Conservation (phyloP, 2,329 filamentous ascomycete species). For the Lachnellula subtilissima region DNA sequence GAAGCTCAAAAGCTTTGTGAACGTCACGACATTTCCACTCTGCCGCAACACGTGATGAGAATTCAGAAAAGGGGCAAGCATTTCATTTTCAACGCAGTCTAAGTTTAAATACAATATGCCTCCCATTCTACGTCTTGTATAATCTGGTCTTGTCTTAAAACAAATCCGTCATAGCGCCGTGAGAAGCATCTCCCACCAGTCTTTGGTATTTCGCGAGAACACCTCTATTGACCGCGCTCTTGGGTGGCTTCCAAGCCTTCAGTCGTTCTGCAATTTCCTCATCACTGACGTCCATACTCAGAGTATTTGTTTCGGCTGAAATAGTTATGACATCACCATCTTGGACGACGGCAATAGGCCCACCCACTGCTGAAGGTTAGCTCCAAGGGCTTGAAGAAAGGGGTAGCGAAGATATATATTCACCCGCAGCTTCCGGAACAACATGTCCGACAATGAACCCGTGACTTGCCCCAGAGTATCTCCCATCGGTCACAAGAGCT, state of each 20-base stretch:
- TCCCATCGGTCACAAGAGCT: constrained; percentile 85
- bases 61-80: not conserved
- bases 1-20: no score
- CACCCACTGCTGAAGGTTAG: constrained; percentile 52
- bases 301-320: constrained; percentile 69
- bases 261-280: constrained; percentile 64
- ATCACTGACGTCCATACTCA: constrained; percentile 62
- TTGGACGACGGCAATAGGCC: constrained; percentile 76
- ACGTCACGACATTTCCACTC: no score
- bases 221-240: constrained; percentile 70
- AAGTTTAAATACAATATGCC: not conserved
- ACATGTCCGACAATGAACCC: constrained; percentile 95
- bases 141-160: constrained; percentile 38
- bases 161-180: constrained; percentile 83
- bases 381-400: not conserved
- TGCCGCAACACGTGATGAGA: not conserved
- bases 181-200: constrained; percentile 84
- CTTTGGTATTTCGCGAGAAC: constrained; percentile 85
- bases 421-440: constrained; percentile 72
- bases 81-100: not conserved
- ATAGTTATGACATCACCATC: constrained; percentile 84
- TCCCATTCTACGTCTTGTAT: not conserved
- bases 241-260: constrained; percentile 65
- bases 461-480: constrained; percentile 83
- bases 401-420: not conserved